Percentiles rank a stretch among this genome's conserved stretches.
These are phyloP conservation scores for Pistacia atlantica DNA, from an alignment of 345 rosid species.

Conservation along the genomic window DNA sequence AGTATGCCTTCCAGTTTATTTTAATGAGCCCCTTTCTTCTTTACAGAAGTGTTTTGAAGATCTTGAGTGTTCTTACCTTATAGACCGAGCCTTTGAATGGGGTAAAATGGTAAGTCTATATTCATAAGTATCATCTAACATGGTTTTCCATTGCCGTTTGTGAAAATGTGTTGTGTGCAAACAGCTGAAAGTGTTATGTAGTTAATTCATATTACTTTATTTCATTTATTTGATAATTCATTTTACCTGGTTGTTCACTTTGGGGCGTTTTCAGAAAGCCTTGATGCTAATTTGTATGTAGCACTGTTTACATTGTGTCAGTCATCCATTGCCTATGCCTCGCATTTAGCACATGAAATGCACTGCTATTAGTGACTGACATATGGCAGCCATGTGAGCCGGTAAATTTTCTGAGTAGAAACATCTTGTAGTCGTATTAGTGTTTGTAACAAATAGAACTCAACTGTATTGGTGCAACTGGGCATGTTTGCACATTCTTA, in stretches of 20 bases:
- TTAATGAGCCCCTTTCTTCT: slow-evolving; percentile 41
- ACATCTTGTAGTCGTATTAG: not conserved
- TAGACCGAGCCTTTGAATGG: slow-evolving; percentile 36
- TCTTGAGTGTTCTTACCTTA: slow-evolving; percentile 32
- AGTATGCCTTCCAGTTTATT: slow-evolving; percentile 41
- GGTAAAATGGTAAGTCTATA: slow-evolving; percentile 28
- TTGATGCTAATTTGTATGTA: not conserved
- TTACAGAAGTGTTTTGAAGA: slow-evolving; percentile 40
- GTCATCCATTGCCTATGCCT: not conserved
- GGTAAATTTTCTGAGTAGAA: not conserved
- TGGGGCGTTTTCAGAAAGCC: not conserved
- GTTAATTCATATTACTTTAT: not conserved
- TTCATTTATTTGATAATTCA: not conserved
- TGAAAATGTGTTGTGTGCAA: not conserved
- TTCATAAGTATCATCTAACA: not conserved
- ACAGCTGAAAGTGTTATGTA: not conserved
- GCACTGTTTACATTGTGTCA: not conserved
- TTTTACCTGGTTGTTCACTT: not conserved
- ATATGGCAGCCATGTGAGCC: not conserved
- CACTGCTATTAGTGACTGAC: not conserved
- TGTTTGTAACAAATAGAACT: not conserved
- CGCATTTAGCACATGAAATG: not conserved
- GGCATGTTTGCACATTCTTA: not conserved
- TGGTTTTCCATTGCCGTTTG: not conserved
- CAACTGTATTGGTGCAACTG: not conserved